Base-by-base conservation (phyloP, 495 filamentous ascomycete genomes). In the Chaetomium fimeti region DNA sequence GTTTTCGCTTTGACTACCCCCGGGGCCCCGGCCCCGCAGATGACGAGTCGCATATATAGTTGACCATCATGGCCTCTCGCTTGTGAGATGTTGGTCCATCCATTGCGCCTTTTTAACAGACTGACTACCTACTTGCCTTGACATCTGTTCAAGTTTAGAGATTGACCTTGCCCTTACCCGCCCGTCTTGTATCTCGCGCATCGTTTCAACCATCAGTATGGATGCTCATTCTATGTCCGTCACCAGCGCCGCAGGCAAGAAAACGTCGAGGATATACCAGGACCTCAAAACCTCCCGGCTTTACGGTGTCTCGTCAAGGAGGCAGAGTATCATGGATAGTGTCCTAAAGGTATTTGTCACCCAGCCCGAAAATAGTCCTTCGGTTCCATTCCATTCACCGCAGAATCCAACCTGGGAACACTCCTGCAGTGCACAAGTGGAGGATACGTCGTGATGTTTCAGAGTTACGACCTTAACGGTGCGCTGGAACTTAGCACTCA, bases 191-290 rank as follows among this genome's bases (percentile, higher is more conserved):
- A 15, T 56, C 53, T 8, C 20, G 3, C 18, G 18, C n/a, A 38
- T 13, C 2, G 13, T 18, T 43, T 13, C 16, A n/a, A 25, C 60
- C 36, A 32, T 48, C 62, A 72, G 47, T 38, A 83, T 84, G 82
- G 81, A 84, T 72, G 78, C 81, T 76, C 75, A 79, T 67, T 73
- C 77, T 9, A 75, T 82, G 64, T 81, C 79, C 45, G 74, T 78
- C 62, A 78, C 77, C 49, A 79, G 76, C 72, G 62, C 72, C 40
- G 71, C 77, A 11, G 72, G 69, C 48, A 77, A 76, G 62, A 69
- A 63, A 15, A 68, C 76, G 22, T 82, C 81, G 12, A 77, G 73
- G 52, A 76, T 83, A 54, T 82, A 82, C 67, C 78, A 77, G 64
- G 81, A 83, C 63, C 71, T 83, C 27, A 77, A 75, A 22, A 49